Evolutionary conservation across 2,329 filamentous ascomycete species (phyloP), one percentile per base, ranked within the genome.

Genomic region (Ophiostoma sp.): DNA sequence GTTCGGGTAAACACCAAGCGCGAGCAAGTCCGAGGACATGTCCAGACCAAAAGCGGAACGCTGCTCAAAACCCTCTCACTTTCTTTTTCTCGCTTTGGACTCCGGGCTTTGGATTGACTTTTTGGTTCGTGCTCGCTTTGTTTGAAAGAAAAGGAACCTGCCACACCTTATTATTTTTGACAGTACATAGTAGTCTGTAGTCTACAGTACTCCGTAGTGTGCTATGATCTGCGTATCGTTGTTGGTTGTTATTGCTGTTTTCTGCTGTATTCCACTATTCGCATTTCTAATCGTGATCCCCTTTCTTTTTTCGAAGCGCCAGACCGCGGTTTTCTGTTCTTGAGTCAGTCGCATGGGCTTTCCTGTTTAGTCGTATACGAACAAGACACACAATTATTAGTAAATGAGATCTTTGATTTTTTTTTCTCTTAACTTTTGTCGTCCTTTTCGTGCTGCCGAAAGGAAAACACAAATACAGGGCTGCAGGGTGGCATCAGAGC

Each of bases 1-100:
- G 33, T 7, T 22, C 59, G 59, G 59, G 59, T 63, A 63, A 63
- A 39, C 59, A 63, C 33, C 59, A 63, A 63, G 17, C 59, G 19
- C 59, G 59, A 63, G 59, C 19, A 12, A 39, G 33, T 36, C 59
- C 59, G 59, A 39, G 33, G 59, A 15, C 33, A 39, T 39, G 59
- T 39, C n/a, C 17, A 22, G 19, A 17, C 59, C 59, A 22, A 39
- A n/a, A 36, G 31, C 57, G 57, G 57, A 17, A 61, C 17, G 36
- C 31, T 31, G n/a, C 50, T n/a, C 50, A 7, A n/a, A 22, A 15
- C 11, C 48, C 48, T 52, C 48, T 6, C 8, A n/a, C 31, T 33
- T 31, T 33, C 59, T 59, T 28, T 15, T 3, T 31, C 25, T 57
- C 25, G 3, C 15, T 15, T 15, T 28, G 9, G 3, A 45, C 3